Conservation (phyloP, 192 early-diverging fungal species). For the Umbelopsis ramanniana region DNA sequence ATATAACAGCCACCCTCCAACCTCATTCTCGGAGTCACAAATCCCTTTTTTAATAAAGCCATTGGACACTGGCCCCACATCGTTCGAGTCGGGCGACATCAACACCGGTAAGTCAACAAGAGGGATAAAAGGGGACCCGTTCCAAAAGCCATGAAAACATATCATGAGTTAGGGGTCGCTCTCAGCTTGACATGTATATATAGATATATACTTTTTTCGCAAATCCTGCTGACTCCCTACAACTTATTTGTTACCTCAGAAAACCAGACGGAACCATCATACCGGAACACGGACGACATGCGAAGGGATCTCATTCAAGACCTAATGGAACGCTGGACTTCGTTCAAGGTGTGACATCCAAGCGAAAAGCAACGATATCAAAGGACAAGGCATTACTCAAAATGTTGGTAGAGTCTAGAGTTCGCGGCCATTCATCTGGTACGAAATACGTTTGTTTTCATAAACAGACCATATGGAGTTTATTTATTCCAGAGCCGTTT, state of each 20-base stretch:
- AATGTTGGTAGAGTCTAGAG: slow-evolving; percentile 71
- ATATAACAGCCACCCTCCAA: slow-evolving; percentile 67
- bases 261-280: slow-evolving; percentile 44
- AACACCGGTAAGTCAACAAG: slow-evolving; percentile 30
- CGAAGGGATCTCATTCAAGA: slow-evolving; percentile 33
- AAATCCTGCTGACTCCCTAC: background rate
- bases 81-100: slow-evolving; percentile 60
- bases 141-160: too few species aligned
- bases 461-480: slow-evolving; percentile 6
- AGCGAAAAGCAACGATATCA: slow-evolving; percentile 79
- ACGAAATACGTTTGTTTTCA: background rate
- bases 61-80: slow-evolving; percentile 93
- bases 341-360: slow-evolving; percentile 61
- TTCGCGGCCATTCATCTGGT: slow-evolving; percentile 71
- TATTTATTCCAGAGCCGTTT: background rate
- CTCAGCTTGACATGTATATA: too few species aligned
- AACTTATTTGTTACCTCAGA: slow-evolving; percentile 8
- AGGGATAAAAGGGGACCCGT: slow-evolving; percentile 24
- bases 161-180: too few species aligned
- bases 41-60: slow-evolving; percentile 90
- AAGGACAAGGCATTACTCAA: slow-evolving; percentile 86
- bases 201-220: background rate
- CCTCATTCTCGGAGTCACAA: slow-evolving; percentile 92
- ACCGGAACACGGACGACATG: slow-evolving; percentile 7
- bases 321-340: slow-evolving; percentile 50